Evolutionary conservation across 202 grass and related monocot genomes (phyloP), one percentile per base, ranked within the genome.

Genomic region (Panicum virgatum): DNA sequence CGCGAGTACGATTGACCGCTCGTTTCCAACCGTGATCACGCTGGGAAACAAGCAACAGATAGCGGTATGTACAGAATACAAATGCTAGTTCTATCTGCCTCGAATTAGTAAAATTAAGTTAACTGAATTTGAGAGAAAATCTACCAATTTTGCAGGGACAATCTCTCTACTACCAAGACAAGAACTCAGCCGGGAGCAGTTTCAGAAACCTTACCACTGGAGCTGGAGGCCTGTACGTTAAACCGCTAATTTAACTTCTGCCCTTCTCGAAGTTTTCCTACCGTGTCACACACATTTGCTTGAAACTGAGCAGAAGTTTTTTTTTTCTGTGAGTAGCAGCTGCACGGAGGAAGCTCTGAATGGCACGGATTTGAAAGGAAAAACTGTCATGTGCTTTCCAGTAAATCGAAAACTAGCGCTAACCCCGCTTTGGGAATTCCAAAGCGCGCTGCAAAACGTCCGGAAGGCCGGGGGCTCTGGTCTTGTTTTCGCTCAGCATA

Each of bases 1-100:
- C 0, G 73, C 84, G 4, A 86, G 84, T 18, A 81, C 54, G 37
- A 69, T 48, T 0, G 84, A 86, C 25, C 77, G 77, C 0, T 81
- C 77, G 20, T 86, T 81, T 2, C 77, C 61, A 0, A 86, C 76
- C 0, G 46, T 58, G 7, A 66, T 86, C 36, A 66, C 76, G 8
- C 68, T 86, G 25, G 83, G 83, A 56, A 80, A 80, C 57, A 58
- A 72, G 12, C 7, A 64, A 20, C 19, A 22, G 27, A 72, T 86
- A 11, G 34, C 34, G 68, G 83, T 85, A 79, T 1, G 83, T 85
- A 79, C 2, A 9, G 1, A 42, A 56, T 34, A 34, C 32, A 30
- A 30, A 30, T 1, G 30, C 30, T 30, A 30, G 30, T 30, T 30
- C 30, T 30, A 3, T 30, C 30, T 30, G 30, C 30, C 30, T 30